These are phyloP conservation scores for Apiotrichum sp. DNA, from an alignment of 1,284 basidiomycete genomes.

Conservation along the genomic window DNA sequence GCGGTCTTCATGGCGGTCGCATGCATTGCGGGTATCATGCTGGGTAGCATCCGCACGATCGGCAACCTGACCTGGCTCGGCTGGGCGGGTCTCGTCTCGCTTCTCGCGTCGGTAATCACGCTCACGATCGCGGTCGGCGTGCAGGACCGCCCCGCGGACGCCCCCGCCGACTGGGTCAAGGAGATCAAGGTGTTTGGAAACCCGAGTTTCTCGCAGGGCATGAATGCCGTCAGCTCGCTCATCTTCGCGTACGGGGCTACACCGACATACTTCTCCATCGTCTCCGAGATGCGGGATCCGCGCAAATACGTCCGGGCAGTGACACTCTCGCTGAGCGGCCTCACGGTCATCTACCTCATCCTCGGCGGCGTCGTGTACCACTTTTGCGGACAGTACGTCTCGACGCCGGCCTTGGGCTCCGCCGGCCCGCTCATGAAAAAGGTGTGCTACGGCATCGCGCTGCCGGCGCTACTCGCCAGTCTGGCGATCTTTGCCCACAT, in stretches of 20 bases:
- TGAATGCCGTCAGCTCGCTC: slow-evolving; percentile 22
- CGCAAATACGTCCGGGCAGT: slow-evolving; percentile 26
- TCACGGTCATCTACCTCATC: slow-evolving; percentile 19
- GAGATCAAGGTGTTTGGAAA: slow-evolving; percentile 24
- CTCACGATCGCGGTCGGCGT: slow-evolving; percentile 38
- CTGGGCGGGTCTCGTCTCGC: slow-evolving; percentile 32
- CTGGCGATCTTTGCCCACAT: slow-evolving; percentile 29
- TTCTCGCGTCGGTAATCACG: slow-evolving; percentile 26
- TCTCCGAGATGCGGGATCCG: slow-evolving; percentile 39
- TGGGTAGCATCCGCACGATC: slow-evolving; percentile 30
- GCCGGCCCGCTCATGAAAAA: slow-evolving; percentile 43
- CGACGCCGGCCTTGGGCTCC: slow-evolving; percentile 38
- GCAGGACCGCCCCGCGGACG: slow-evolving; percentile 36
- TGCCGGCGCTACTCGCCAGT: slow-evolving; percentile 32
- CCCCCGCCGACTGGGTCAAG: slow-evolving; percentile 29
- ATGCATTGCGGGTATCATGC: slow-evolving; percentile 19
- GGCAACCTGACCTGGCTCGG: slow-evolving; percentile 30
- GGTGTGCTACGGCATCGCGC: slow-evolving; percentile 35
- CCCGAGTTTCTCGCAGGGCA: slow-evolving; percentile 26
- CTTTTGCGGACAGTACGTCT: slow-evolving; percentile 9
- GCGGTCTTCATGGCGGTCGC: slow-evolving; percentile 28
- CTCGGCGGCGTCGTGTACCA: slow-evolving; percentile 12
- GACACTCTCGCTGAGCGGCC: slow-evolving; percentile 22
- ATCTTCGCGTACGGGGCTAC: slow-evolving; percentile 28
- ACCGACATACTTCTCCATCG: slow-evolving; percentile 26